phyloP scores from a whole-genome alignment of 805 yeast species.

The Dipodascopsis tothii region DNA sequence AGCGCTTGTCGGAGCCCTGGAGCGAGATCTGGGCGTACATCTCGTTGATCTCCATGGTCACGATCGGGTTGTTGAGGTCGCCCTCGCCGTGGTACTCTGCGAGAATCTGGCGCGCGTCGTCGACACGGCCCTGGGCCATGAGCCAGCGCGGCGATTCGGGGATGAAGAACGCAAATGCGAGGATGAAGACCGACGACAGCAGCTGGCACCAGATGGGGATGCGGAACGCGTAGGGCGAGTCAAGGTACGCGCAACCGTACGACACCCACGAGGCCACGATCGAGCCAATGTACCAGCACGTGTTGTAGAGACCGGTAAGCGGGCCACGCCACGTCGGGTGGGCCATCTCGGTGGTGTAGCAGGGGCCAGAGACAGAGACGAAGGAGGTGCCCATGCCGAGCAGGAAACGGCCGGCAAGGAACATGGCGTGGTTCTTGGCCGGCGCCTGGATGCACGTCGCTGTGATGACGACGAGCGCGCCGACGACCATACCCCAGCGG shows the following conservation, averaged over 20 bases:
- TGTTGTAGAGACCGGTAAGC: slow-evolving; percentile 42
- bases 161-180: slow-evolving; percentile 32
- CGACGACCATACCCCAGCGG: neutral
- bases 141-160: slow-evolving; percentile 48
- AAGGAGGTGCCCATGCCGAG: slow-evolving; percentile 18
- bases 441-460: slow-evolving; percentile 13
- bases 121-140: slow-evolving; percentile 37
- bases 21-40: neutral
- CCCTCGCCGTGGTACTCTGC: slow-evolving; percentile 38
- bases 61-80: slow-evolving; percentile 26
- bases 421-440: slow-evolving; percentile 8
- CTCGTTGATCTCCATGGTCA: slow-evolving; percentile 1
- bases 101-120: slow-evolving; percentile 40
- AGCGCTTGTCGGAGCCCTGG: neutral
- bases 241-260: slow-evolving; percentile 35
- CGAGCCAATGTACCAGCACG: slow-evolving; percentile 47
- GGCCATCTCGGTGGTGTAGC: slow-evolving; percentile 37
- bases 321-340: slow-evolving; percentile 42
- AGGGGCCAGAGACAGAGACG: slow-evolving; percentile 9
- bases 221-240: slow-evolving; percentile 22
- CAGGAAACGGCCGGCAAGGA: slow-evolving; percentile 14
- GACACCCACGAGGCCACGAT: slow-evolving; percentile 46
- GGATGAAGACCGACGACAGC: slow-evolving; percentile 35
- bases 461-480: slow-evolving; percentile 4
- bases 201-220: slow-evolving; percentile 39